Evolutionary conservation across 2,329 filamentous ascomycete genomes (phyloP), one percentile per base, ranked within the genome.

Genomic region (Aspergillus floridensis): DNA sequence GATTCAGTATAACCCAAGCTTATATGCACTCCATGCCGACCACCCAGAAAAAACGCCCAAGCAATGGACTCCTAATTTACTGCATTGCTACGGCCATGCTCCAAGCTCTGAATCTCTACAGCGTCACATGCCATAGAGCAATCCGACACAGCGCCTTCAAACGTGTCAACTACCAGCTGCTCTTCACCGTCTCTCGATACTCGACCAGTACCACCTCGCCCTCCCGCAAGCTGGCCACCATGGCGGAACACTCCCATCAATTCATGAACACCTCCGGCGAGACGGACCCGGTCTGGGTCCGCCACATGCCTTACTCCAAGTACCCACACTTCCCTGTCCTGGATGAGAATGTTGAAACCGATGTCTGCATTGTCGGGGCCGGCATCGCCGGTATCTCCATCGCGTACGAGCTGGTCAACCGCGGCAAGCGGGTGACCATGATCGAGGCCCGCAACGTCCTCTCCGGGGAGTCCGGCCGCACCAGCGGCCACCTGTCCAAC

Each of bases 381-480:
- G 82, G 83, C 19, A 84, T 85, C 51, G 72, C 81, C 0, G 83
- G 82, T 12, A 76, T 84, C 48, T 81, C 80, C 0, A 74, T 75
- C 7, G 81, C 82, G 1, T 84, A 84, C 59, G 82, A 85, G 62
- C 78, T 85, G 0, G 79, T 86, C 24, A 76, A 62, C 5, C 78
- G 81, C 16, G 82, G 83, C 0, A 67, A 78, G 38, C 71, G 79
- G 2, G 82, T 85, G 0, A 75, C 80, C 2, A 72, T 86, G 64
- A 72, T 86, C 11, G 83, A 86, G 62, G 82, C 82, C 7, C 79
- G 83, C 5, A 77, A 84, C n/a, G 74, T 82, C 2, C 70, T 85
- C 0, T 80, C 81, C 2, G 83, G 83, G 2, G 84, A 86, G 67
- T 61, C 61, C 0, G 82, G 82, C 0, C 73, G 83, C 4, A 86